Conservation (phyloP, 2,329 filamentous ascomycete genomes). For the Nigrospora osmanthi region DNA sequence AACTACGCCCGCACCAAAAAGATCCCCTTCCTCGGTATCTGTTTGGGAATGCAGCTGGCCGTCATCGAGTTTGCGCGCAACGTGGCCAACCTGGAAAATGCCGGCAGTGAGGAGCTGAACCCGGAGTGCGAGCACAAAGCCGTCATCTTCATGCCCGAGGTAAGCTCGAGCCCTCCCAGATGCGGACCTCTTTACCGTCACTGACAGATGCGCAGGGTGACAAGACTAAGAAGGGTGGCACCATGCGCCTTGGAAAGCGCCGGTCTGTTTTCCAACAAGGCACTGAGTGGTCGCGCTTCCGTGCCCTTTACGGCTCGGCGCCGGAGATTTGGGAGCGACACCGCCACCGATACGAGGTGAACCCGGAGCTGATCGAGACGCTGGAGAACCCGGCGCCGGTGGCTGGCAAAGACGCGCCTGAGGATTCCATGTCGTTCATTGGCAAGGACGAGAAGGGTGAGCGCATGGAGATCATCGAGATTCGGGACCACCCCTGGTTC, state of each 20-base stretch:
- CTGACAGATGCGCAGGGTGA: neutral
- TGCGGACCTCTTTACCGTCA: conserved; percentile 30
- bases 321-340: conserved; percentile 63
- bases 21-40: conserved; percentile 80
- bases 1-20: conserved; percentile 79
- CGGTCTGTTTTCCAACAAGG: conserved; percentile 67
- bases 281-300: conserved; percentile 72
- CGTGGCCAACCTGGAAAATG: conserved; percentile 54
- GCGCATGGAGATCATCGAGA: conserved; percentile 76
- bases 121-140: conserved; percentile 55
- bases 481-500: conserved; percentile 77
- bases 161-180: conserved; percentile 18
- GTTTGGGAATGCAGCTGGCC: conserved; percentile 86
- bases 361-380: conserved; percentile 65
- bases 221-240: conserved; percentile 65
- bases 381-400: conserved; percentile 44
- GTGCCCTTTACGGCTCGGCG: conserved; percentile 60
- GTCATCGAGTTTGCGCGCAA: conserved; percentile 83
- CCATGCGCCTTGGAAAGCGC: conserved; percentile 76
- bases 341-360: conserved; percentile 86
- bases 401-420: neutral
- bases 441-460: conserved; percentile 73
- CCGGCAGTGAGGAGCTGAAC: conserved; percentile 48
- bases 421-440: conserved; percentile 60
- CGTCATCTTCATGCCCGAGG: conserved; percentile 89